A percentile compares a stretch with the other conserved stretches of the same genome.
Conservation (phyloP, 2,329 filamentous ascomycete species). For the Thielaviopsis musarum region DNA sequence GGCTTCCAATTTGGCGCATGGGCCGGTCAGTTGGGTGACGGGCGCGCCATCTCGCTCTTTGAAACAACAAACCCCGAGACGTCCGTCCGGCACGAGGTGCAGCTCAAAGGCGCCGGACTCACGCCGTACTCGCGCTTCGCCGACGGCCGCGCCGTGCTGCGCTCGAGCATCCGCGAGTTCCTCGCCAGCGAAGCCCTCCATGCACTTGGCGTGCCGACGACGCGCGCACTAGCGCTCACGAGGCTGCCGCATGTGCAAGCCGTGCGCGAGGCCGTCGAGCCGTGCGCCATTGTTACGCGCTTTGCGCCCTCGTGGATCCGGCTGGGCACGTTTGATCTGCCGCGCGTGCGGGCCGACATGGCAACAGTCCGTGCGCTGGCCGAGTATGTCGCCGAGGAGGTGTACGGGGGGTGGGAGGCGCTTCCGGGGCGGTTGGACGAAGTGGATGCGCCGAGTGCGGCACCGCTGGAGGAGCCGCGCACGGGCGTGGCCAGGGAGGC, state of each 20-base stretch:
- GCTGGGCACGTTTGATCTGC: slow-evolving; percentile 91
- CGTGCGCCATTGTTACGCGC: slow-evolving; percentile 79
- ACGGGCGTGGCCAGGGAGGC: slow-evolving; percentile 38
- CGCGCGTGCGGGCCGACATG: slow-evolving; percentile 65
- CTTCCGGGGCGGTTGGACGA: slow-evolving; percentile 46
- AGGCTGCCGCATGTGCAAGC: slow-evolving; percentile 58
- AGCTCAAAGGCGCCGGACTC: slow-evolving; percentile 82
- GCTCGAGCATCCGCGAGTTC: slow-evolving; percentile 88
- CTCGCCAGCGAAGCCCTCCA: slow-evolving; percentile 80
- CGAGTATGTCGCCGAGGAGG: slow-evolving; percentile 73
- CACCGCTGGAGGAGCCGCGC: slow-evolving; percentile 22
- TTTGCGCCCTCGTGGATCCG: slow-evolving; percentile 87
- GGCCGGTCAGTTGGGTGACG: slow-evolving; percentile 92
- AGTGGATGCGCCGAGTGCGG: slow-evolving; percentile 27
- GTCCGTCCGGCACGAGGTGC: slow-evolving; percentile 66
- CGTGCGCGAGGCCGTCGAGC: slow-evolving; percentile 63
- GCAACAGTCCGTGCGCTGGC: slow-evolving; percentile 55
- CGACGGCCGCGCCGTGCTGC: slow-evolving; percentile 82
- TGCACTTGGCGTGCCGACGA: slow-evolving; percentile 71
- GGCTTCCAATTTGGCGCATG: slow-evolving; percentile 69
- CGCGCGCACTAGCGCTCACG: slow-evolving; percentile 69
- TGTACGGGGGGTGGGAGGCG: slow-evolving; percentile 76
- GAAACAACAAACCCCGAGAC: slow-evolving; percentile 64
- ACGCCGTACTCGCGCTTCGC: slow-evolving; percentile 95
- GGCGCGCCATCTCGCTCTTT: slow-evolving; percentile 84